Evolutionary conservation across 164 flowering plant species (phyloP).

Genomic region (Magnolia changhungtana): DNA sequence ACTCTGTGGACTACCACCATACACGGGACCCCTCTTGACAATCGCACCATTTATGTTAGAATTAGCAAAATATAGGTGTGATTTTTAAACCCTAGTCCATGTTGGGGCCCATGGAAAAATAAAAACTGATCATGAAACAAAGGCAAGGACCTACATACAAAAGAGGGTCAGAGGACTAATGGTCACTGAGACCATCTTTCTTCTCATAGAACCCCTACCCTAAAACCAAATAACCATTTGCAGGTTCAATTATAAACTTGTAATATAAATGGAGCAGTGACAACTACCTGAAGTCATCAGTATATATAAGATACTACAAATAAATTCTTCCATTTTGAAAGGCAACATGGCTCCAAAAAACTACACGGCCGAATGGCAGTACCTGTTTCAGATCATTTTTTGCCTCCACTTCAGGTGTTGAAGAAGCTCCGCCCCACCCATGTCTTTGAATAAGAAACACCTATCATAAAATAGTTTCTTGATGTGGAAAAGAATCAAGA

Average conservation of each 20-base stretch:
- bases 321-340: too few species aligned
- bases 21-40: too few species aligned
- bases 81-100: too few species aligned
- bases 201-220: neutral
- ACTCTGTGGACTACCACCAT: too few species aligned
- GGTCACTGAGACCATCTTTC: too few species aligned
- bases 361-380: neutral
- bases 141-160: too few species aligned
- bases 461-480: neutral
- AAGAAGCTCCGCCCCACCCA: neutral
- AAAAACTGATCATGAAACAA: too few species aligned
- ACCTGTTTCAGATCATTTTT: neutral
- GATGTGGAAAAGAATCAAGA: slow-evolving; percentile 1
- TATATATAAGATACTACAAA: neutral
- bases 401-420: neutral
- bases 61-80: too few species aligned
- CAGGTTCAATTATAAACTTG: neutral
- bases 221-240: neutral
- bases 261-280: neutral
- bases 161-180: too few species aligned
- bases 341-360: neutral
- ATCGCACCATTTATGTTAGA: too few species aligned
- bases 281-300: neutral
- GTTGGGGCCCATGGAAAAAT: too few species aligned
- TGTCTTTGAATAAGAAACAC: neutral